These are phyloP conservation scores for Aspergillus spinulosporus DNA, from an alignment of 2,329 filamentous ascomycete species.

Conservation along the genomic window DNA sequence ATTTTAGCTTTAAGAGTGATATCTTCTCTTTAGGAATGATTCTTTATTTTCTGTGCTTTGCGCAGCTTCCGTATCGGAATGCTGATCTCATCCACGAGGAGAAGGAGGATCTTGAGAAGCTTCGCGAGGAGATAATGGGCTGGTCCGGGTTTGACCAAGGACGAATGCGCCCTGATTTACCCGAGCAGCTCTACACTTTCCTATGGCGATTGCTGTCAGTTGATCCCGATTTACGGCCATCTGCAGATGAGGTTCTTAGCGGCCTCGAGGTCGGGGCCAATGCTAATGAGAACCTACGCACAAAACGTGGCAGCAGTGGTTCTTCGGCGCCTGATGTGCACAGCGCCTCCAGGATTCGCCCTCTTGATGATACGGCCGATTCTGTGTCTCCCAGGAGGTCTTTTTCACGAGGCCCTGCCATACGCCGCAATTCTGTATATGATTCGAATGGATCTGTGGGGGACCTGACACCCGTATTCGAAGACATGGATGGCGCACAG, in stretches of 20 bases:
- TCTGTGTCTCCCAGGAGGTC: conserved; percentile 32
- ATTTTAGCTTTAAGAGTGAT: conserved; percentile 96
- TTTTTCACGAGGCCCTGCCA: conserved; percentile 23
- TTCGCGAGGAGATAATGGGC: conserved; percentile 79
- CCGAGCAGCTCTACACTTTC: conserved; percentile 79
- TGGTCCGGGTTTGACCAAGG: conserved; percentile 88
- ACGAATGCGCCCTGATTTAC: conserved; percentile 75
- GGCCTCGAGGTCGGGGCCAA: conserved; percentile 69
- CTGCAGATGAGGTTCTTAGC: conserved; percentile 78
- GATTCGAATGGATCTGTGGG: conserved; percentile 24
- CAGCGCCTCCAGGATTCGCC: conserved; percentile 38
- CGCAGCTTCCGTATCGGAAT: conserved; percentile 77
- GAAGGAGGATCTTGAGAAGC: conserved; percentile 80
- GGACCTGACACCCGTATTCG: conserved; percentile 20
- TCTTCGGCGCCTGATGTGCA: conserved; percentile 35
- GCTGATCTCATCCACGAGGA: conserved; percentile 88
- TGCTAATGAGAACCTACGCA: conserved; percentile 48
- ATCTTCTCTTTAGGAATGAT: conserved; percentile 99
- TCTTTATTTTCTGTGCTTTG: conserved; percentile 96
- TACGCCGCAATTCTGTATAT: conserved; percentile 30
- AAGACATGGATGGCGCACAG: conserved; percentile 18
- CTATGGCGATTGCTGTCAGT: conserved; percentile 78
- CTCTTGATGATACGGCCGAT: conserved; percentile 39
- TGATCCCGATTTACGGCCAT: conserved; percentile 73
- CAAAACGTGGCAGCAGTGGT: conserved; percentile 34